phyloP scores from a whole-genome alignment of 176 grass and related monocot species.

The Pharus latifolius region DNA sequence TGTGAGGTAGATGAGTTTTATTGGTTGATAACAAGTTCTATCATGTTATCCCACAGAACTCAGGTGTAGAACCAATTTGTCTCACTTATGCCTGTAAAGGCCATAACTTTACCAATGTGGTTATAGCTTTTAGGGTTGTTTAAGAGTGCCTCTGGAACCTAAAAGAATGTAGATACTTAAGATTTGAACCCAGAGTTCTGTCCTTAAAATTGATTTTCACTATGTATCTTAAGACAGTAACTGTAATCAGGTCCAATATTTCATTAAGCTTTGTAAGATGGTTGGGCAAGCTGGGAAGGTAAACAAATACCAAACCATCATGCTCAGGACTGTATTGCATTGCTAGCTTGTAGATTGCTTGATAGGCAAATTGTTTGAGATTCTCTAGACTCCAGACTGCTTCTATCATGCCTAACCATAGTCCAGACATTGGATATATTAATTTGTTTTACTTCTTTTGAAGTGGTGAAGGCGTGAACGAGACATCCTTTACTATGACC shows the following conservation, averaged over 20 bases:
- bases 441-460: neutral
- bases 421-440: neutral
- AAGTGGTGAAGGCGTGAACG: neutral
- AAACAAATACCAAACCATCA: neutral
- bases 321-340: neutral
- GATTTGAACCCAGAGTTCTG: neutral
- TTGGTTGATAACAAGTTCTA: neutral
- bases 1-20: neutral
- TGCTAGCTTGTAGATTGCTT: neutral
- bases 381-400: neutral
- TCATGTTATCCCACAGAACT: neutral
- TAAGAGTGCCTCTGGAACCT: no score
- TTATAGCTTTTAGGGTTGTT: no score
- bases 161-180: no score
- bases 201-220: neutral
- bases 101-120: no score
- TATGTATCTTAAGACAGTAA: neutral
- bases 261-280: neutral
- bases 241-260: neutral
- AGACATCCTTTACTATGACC: conserved; percentile 26
- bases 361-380: neutral
- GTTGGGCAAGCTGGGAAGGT: neutral
- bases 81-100: no score
- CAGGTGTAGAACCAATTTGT: neutral
- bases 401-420: neutral